phyloP scores from a whole-genome alignment of 2,329 filamentous ascomycete species.

The Phoma herbarum region DNA sequence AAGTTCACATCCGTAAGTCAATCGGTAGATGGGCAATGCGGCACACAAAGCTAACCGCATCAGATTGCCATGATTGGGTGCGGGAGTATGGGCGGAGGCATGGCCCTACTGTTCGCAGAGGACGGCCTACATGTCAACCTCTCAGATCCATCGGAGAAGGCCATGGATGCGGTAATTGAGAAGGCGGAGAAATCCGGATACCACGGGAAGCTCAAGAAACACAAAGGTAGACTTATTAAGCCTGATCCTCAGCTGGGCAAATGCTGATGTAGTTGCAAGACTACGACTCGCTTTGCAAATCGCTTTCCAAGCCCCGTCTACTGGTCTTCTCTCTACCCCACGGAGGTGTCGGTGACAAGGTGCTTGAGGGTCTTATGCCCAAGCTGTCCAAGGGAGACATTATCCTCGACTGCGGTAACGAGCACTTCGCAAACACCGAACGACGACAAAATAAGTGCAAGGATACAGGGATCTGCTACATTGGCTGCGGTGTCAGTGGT shows the following conservation, averaged over 20 bases:
- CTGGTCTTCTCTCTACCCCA: slow-evolving; percentile 65
- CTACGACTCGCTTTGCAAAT: slow-evolving; percentile 61
- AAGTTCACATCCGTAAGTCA: slow-evolving; percentile 39
- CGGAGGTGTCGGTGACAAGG: slow-evolving; percentile 57
- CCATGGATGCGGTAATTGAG: slow-evolving; percentile 56
- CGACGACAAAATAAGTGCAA: slow-evolving; percentile 66
- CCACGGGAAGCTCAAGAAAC: slow-evolving; percentile 51
- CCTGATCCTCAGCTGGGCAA: too few relatives aligned
- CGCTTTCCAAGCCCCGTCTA: slow-evolving; percentile 59
- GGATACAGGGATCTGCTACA: slow-evolving; percentile 67
- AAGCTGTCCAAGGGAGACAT: slow-evolving; percentile 69
- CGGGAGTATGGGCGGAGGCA: slow-evolving; percentile 68
- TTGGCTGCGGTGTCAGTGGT: slow-evolving; percentile 74
- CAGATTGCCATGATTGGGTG: slow-evolving; percentile 66
- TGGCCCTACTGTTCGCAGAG: slow-evolving; percentile 67
- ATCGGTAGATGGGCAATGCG: not conserved
- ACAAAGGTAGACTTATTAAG: slow-evolving; percentile 38
- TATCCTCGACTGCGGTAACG: slow-evolving; percentile 74
- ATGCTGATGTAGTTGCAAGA: slow-evolving; percentile 44
- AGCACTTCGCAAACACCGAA: slow-evolving; percentile 72
- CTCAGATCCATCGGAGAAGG: slow-evolving; percentile 61
- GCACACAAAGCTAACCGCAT: slow-evolving; percentile 10
- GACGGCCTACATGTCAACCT: slow-evolving; percentile 64
- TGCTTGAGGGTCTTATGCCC: slow-evolving; percentile 58
- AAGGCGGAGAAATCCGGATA: slow-evolving; percentile 54